Percentiles rank a stretch among this genome's conserved stretches.
These are phyloP conservation scores for Raphanus sativus DNA, from an alignment of 345 rosid genomes.

Conservation along the genomic window DNA sequence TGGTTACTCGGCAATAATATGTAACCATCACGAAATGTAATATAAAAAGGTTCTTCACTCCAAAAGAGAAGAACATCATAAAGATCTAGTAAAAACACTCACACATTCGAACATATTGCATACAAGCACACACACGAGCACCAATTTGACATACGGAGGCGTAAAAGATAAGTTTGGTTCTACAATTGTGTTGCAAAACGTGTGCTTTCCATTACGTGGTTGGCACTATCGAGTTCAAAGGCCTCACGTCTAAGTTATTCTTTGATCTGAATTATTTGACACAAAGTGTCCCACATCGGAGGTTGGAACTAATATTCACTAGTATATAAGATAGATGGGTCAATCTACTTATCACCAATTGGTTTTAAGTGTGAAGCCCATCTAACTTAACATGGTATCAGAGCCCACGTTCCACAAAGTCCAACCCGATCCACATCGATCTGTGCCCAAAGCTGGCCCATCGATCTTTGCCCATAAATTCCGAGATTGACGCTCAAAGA, in stretches of 20 bases:
- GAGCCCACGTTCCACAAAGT: no score
- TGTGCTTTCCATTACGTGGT: conserved; percentile 88
- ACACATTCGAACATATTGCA: background rate
- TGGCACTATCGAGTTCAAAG: conserved; percentile 75
- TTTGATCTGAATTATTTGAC: conserved; percentile 41
- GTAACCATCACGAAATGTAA: background rate
- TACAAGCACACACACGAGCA: background rate
- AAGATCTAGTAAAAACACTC: background rate
- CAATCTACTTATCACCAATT: no score
- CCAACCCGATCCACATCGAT: no score
- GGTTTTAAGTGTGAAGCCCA: no score
- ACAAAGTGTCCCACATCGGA: no score
- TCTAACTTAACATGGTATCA: no score
- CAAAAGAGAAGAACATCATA: background rate
- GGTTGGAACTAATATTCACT: no score
- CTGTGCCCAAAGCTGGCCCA: no score
- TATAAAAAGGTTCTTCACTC: background rate
- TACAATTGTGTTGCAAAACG: conserved; percentile 12
- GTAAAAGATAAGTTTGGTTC: background rate
- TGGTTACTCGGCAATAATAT: background rate
- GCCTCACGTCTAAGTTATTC: conserved; percentile 81
- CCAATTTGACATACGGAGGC: background rate
- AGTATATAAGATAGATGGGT: no score
- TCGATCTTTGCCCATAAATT: no score
- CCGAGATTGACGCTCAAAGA: no score